Base-by-base conservation (phyloP, 345 rosid species). In the Eucalyptus marginata region DNA sequence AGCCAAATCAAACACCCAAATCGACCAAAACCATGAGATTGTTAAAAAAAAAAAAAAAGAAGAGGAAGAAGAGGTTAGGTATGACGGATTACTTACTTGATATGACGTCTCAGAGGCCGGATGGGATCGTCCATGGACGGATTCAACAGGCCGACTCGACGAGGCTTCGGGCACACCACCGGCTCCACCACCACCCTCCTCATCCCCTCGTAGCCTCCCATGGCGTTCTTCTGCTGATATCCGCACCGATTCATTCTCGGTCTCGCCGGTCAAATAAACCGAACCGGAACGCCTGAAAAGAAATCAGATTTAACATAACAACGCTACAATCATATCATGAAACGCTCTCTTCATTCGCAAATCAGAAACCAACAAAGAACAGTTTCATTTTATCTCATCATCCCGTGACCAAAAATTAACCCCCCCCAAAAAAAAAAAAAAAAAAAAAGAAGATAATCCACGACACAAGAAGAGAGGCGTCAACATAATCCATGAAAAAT, bases 111-210 rank as follows among this genome's bases (percentile, higher is more conserved):
- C 40, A 31, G 50, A 51, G 86, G 86, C 49, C 71, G 31, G 66
- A 89, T 2, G 71, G 88, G 49, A 47, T 89, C 88, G 33, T 84
- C 87, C 54, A 56, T 40, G 89, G 89, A 88, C 43, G 66, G 87
- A 51, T 56, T 84, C 40, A 83, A 59, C 51, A 85, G 46, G 36
- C 87, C 89, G 8, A 87, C 84, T 58, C 91, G 91, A n/a, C 89
- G 89, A 9, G 91, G 91, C 51, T 89, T 89, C 8, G 91, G 91
- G 85, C 91, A 89, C 84, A 89, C 87, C 91, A 87, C 91, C 31
- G 86, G 56, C 66, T 86, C 90, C 76, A 68, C 87, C 76, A 68
- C 87, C 90, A 36, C 46, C 83, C 83, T 76, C 83, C 86, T 89
- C 91, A 87, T 89, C 91, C 87, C 91, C 58, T 89, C 87, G 89